Evolutionary conservation across 164 flowering plant species (phyloP).

Genomic region (Stephania yunnanensis): DNA sequence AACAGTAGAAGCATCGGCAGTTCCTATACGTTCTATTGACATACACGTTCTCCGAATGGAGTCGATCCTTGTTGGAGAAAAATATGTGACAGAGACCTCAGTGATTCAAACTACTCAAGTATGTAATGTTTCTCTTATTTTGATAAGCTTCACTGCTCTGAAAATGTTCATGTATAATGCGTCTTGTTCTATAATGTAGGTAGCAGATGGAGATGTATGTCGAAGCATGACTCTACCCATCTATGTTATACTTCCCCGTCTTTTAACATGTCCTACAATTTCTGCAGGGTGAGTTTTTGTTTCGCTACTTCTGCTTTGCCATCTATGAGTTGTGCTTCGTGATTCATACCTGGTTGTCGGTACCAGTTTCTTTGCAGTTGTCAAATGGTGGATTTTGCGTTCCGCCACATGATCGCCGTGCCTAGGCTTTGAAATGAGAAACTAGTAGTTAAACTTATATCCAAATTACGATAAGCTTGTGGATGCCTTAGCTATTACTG

Average conservation of each 20-base stretch:
- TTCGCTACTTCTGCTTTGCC: not conserved
- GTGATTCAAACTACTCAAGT: slow-evolving; percentile 88
- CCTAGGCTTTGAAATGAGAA: too few species aligned
- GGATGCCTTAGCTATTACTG: not conserved
- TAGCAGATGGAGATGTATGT: slow-evolving; percentile 92
- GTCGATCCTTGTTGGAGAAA: slow-evolving; percentile 80
- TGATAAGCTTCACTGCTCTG: not conserved
- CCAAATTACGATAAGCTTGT: not conserved
- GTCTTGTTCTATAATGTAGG: slow-evolving; percentile 30
- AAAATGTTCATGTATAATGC: slow-evolving; percentile 1
- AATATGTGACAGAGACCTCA: slow-evolving; percentile 60
- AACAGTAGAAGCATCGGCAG: slow-evolving; percentile 71
- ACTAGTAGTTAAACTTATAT: too few species aligned
- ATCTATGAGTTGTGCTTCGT: not conserved
- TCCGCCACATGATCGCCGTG: too few species aligned
- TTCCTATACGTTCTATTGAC: slow-evolving; percentile 79
- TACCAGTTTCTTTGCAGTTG: not conserved
- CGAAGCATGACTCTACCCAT: slow-evolving; percentile 65
- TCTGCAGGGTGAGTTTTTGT: slow-evolving; percentile 70
- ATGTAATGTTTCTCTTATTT: slow-evolving; percentile 13
- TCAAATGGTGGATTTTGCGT: not conserved
- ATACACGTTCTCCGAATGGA: slow-evolving; percentile 73
- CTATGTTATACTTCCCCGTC: slow-evolving; percentile 87
- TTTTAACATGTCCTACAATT: slow-evolving; percentile 77
- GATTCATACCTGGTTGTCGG: not conserved